Evolutionary conservation across 2,329 filamentous ascomycete species (phyloP).

Genomic region (Hypocreales sp.): DNA sequence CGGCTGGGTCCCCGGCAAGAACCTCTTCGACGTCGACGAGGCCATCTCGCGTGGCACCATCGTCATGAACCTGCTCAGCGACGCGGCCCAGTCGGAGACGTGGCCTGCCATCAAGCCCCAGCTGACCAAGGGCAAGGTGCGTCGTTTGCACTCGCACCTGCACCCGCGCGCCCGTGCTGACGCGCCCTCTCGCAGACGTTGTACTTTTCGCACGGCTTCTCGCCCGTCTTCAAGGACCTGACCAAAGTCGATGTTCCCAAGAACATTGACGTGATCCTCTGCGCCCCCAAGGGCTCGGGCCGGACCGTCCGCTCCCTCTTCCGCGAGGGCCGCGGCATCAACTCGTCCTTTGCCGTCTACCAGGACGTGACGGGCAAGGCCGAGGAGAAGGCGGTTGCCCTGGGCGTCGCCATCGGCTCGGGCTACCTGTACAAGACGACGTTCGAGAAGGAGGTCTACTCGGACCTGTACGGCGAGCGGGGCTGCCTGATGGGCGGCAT

Average conservation of each 20-base stretch:
- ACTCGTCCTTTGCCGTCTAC: slow-evolving; percentile 96
- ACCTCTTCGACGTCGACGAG: slow-evolving; percentile 96
- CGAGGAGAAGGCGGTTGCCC: slow-evolving; percentile 91
- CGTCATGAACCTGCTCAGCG: slow-evolving; percentile 97
- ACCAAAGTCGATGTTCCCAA: slow-evolving; percentile 96
- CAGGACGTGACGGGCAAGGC: slow-evolving; percentile 97
- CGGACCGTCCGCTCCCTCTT: slow-evolving; percentile 97
- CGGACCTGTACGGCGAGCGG: slow-evolving; percentile 98
- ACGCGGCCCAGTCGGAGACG: slow-evolving; percentile 96
- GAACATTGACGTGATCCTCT: slow-evolving; percentile 98
- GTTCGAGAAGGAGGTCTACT: slow-evolving; percentile 99
- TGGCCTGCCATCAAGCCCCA: slow-evolving; percentile 98
- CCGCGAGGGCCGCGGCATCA: slow-evolving; percentile 98
- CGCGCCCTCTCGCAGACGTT: slow-evolving; percentile 50
- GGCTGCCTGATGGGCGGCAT: slow-evolving; percentile 99
- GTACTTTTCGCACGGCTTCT: slow-evolving; percentile 99
- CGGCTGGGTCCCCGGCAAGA: slow-evolving; percentile 96
- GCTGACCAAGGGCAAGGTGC: slow-evolving; percentile 94
- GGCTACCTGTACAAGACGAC: slow-evolving; percentile 99
- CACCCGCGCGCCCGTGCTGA: slow-evolving; percentile 7
- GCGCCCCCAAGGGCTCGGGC: slow-evolving; percentile 97
- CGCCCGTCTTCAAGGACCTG: slow-evolving; percentile 97
- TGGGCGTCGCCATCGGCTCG: slow-evolving; percentile 91
- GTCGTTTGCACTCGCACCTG: no score
- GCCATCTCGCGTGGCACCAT: slow-evolving; percentile 88